These are phyloP conservation scores for Rhodotorula diobovata DNA, from an alignment of 768 basidiomycete species.

Conservation along the genomic window DNA sequence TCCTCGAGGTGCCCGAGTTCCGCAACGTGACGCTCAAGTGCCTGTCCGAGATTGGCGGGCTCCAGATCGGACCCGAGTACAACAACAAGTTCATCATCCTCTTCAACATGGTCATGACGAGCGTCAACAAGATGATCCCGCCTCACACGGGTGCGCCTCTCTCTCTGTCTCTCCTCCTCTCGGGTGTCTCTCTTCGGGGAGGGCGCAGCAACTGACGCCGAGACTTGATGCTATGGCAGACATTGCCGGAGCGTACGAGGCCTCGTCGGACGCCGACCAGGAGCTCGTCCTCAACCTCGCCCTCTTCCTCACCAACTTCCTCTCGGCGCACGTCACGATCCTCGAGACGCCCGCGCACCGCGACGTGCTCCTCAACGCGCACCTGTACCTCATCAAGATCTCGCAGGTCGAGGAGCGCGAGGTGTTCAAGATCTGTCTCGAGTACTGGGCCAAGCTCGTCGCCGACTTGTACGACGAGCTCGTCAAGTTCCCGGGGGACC, in stretches of 20 bases:
- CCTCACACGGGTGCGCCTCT: constrained; percentile 64
- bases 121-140: constrained; percentile 82
- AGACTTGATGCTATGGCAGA: constrained; percentile 49
- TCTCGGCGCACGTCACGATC: constrained; percentile 85
- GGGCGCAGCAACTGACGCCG: not conserved
- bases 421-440: constrained; percentile 97
- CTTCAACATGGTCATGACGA: constrained; percentile 57
- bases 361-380: constrained; percentile 90
- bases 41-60: constrained; percentile 88
- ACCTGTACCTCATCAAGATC: constrained; percentile 96
- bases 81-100: constrained; percentile 96
- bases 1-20: constrained; percentile 93
- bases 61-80: constrained; percentile 93
- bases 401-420: constrained; percentile 97
- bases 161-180: not conserved
- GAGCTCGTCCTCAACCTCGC: constrained; percentile 95
- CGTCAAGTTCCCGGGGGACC: constrained; percentile 69
- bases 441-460: constrained; percentile 95
- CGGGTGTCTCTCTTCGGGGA: not conserved
- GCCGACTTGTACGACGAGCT: constrained; percentile 96
- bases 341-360: constrained; percentile 87
- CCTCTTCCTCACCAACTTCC: constrained; percentile 94
- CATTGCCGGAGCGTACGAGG: constrained; percentile 83
- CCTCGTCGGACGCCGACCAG: constrained; percentile 85
- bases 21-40: constrained; percentile 96